A percentile compares a stretch with the other conserved stretches of the same genome.
These are phyloP conservation scores for Populus pruinosa DNA, from an alignment of 345 rosid genomes.

Conservation along the genomic window DNA sequence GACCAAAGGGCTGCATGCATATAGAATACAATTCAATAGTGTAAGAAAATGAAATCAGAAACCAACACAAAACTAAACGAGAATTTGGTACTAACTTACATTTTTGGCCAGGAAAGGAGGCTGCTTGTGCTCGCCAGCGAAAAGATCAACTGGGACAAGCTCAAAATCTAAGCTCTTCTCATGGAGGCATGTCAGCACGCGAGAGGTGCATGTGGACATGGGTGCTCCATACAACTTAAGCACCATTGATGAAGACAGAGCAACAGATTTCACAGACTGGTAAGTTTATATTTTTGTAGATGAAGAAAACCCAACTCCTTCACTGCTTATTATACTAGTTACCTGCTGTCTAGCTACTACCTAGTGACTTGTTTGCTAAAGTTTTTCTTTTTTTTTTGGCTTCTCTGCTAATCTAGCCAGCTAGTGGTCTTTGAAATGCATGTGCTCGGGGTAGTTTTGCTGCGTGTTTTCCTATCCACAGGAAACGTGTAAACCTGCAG, in stretches of 20 bases:
- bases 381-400: not conserved
- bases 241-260: conserved; percentile 33
- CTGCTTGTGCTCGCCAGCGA: conserved; percentile 58
- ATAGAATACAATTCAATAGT: not conserved
- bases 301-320: not conserved
- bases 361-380: not conserved
- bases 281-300: no score
- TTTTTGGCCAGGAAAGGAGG: conserved; percentile 61
- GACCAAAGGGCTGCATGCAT: conserved; percentile 49
- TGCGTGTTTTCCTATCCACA: not conserved
- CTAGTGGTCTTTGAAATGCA: not conserved
- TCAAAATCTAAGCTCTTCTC: conserved; percentile 72
- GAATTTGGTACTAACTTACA: conserved; percentile 24
- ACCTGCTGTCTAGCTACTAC: not conserved
- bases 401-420: not conserved
- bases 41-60: not conserved
- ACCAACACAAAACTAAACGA: not conserved
- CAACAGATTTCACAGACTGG: not conserved
- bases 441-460: not conserved
- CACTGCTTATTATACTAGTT: not conserved
- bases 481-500: not conserved
- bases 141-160: conserved; percentile 62
- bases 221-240: conserved; percentile 64
- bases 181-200: conserved; percentile 58
- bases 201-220: conserved; percentile 64